phyloP scores from a whole-genome alignment of 441 rosid species.

The Corymbia citriodora region DNA sequence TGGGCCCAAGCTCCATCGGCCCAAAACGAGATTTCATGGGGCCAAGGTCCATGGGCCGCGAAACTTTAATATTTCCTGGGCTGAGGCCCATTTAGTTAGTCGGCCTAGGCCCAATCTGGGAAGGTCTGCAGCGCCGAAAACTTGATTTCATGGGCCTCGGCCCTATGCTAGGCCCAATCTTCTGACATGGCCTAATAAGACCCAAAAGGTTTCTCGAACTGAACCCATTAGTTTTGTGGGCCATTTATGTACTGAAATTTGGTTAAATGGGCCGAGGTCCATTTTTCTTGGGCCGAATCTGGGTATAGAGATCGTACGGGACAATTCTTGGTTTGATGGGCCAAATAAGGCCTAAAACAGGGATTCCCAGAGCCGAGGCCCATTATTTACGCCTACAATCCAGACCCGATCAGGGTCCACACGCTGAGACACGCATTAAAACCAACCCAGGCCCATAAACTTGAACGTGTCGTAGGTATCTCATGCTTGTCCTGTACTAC shows the following conservation, averaged over 20 bases:
- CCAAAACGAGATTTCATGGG: background rate
- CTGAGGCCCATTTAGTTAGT: background rate
- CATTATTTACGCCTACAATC: background rate
- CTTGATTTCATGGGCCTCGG: background rate
- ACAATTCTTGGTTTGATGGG: background rate
- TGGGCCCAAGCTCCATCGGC: background rate
- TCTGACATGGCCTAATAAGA: background rate
- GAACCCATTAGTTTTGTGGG: background rate
- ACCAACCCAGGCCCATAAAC: background rate
- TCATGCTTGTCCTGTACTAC: background rate
- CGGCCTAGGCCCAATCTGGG: background rate
- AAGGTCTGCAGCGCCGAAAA: background rate
- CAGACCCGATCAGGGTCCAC: fast-evolving
- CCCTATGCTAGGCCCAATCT: background rate
- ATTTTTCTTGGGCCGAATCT: background rate
- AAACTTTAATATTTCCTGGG: background rate
- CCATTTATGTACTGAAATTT: background rate
- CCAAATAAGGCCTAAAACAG: background rate
- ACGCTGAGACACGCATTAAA: no score
- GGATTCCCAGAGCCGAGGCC: background rate
- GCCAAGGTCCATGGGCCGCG: background rate
- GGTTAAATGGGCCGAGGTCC: background rate
- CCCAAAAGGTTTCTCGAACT: background rate
- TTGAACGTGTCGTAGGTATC: background rate
- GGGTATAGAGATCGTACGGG: background rate